Evolutionary conservation across 2,329 filamentous ascomycete species (phyloP), one percentile per base, ranked within the genome.

Genomic region (Nothophoma quercina): DNA sequence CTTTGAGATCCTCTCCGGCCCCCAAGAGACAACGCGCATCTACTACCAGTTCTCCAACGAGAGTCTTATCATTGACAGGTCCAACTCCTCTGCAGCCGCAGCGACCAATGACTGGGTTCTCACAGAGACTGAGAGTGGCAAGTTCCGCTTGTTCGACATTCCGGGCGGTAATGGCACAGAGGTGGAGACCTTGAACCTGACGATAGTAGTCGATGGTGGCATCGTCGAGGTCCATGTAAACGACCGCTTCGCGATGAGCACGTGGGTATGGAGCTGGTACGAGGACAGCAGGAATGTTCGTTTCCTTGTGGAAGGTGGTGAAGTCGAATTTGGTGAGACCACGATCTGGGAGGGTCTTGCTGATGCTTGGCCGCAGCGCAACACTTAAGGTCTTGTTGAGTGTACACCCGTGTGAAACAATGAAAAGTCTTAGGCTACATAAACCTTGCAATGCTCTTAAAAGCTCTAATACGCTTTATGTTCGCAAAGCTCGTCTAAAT

Each of bases 41-140:
- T 78, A 77, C 61, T 79, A 79, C 58, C 75, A 79, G 40, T 77
- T 79, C 59, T 75, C 72, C 2, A 78, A 78, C 57, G 77, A 79
- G 58, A 74, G 71, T 16, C 53, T 79, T 33, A 65, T 77, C 26
- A 63, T 79, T 16, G 77, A 79, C 43, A 73, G 76, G 4, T 71
- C 65, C 25, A 75, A 75, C 29, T 71, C 75, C 3, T 78, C 76
- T 34, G 77, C 77, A 8, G 76, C 72, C 1, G 73, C 75, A 0
- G 44, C 58, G 15, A 77, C 73, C 0, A 78, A 76, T 0, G 56
- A 65, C 32, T 76, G 75, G 5, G 75, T 79, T 25, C 64, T 71
- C 28, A 70, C 69, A 1, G 62, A 69, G 13, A 71, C 72, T 41
- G 75, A 79, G 51, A 64, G 67, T 1, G 76, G 77, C 3, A 65